Percentiles rank a stretch among this genome's conserved stretches.
These are phyloP conservation scores for Aechmea fasciata DNA, from an alignment of 176 grass and related monocot genomes.

Conservation along the genomic window DNA sequence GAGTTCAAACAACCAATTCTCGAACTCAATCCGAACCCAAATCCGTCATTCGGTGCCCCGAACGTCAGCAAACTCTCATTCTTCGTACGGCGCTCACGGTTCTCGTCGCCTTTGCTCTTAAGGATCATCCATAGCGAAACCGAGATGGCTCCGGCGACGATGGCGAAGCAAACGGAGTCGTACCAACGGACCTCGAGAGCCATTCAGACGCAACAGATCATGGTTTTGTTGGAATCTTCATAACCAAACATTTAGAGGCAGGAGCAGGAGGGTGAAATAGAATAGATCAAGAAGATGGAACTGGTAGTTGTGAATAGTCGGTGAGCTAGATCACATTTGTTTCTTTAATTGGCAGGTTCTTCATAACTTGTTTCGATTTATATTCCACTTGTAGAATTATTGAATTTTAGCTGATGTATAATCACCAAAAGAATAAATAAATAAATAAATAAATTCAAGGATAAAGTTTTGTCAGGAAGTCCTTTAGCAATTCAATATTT, in stretches of 20 bases:
- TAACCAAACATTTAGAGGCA: not conserved
- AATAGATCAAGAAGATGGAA: not conserved
- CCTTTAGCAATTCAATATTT: too few species aligned
- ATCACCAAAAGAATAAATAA: too few species aligned
- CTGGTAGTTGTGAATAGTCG: constrained; percentile 22
- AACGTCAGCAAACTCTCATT: not conserved
- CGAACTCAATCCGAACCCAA: not conserved
- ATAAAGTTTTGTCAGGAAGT: too few species aligned
- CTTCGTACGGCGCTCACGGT: not conserved
- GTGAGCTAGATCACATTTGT: constrained; percentile 12
- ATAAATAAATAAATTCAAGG: too few species aligned
- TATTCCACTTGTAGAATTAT: too few species aligned
- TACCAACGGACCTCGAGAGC: constrained; percentile 14
- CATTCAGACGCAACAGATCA: not conserved
- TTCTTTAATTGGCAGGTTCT: not conserved
- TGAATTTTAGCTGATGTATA: too few species aligned
- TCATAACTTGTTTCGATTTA: too few species aligned
- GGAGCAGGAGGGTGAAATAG: not conserved
- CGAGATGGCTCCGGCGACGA: constrained; percentile 13
- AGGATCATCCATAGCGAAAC: constrained; percentile 17
- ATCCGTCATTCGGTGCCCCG: not conserved
- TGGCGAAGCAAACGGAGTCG: constrained; percentile 20
- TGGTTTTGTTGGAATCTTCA: not conserved
- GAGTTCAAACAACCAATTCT: not conserved
- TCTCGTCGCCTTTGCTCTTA: not conserved